phyloP scores from a whole-genome alignment of 257 asterid genomes.

The Rubia yunnanensis region DNA sequence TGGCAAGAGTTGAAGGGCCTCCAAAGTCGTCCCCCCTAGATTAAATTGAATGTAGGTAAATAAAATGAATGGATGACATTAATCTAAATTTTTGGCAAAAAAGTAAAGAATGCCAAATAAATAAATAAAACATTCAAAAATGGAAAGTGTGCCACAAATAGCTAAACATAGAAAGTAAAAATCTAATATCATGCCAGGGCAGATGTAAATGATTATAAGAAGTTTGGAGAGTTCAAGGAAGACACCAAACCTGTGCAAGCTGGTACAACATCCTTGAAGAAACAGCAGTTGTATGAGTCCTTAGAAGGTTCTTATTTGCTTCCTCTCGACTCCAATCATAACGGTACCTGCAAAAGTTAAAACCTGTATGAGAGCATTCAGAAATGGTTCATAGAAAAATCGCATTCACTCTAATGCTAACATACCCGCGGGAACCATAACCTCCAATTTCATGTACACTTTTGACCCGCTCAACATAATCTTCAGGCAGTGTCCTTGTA shows the following conservation, averaged over 20 bases:
- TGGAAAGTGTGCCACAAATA: no score
- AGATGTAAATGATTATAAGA: background rate
- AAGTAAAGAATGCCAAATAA: no score
- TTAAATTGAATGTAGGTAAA: no score
- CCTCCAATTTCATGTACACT: conserved; percentile 86
- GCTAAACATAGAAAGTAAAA: no score
- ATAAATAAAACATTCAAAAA: no score
- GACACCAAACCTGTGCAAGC: conserved; percentile 69
- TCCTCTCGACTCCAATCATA: conserved; percentile 97
- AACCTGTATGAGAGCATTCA: conserved; percentile 6
- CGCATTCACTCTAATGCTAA: background rate
- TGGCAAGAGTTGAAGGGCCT: no score
- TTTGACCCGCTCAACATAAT: conserved; percentile 84
- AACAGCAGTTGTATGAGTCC: conserved; percentile 98
- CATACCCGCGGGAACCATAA: conserved; percentile 93
- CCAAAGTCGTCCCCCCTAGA: no score
- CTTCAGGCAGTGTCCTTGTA: conserved; percentile 77
- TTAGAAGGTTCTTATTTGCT: conserved; percentile 88
- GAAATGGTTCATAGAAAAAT: background rate
- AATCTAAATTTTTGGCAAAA: no score
- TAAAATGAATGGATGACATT: no score
- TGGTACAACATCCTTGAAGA: conserved; percentile 88
- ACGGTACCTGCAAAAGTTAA: conserved; percentile 46
- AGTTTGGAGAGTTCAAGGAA: background rate
- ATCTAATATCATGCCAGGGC: background rate